Evolutionary conservation across 768 basidiomycete species (phyloP), one percentile per base, ranked within the genome.

Genomic region (Strobilomyces echinocephalus): DNA sequence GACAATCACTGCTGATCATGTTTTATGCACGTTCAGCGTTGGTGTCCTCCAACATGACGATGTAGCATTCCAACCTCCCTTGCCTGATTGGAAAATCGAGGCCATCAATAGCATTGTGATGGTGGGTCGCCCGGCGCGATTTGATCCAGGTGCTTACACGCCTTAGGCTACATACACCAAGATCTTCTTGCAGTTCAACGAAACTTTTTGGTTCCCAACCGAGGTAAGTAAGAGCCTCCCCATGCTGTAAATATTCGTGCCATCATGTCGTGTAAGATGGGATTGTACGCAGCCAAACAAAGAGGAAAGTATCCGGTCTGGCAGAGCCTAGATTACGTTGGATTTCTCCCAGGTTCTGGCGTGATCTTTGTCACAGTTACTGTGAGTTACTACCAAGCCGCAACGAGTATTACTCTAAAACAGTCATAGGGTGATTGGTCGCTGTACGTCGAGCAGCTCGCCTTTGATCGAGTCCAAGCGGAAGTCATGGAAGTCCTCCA

Each of bases 41-140:
- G 86, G 86, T 0, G 86, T 88, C 8, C 70, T 88, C 50, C 86
- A 88, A 68, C 73, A 84, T 52, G 69, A 76, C 30, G 84, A 85
- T 54, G 79, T 87, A 5, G 53, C 48, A 4, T 87, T 85, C 57
- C 61, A 75, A 39, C 85, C 85, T 2, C 21, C 68, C 9, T 63
- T 86, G 18, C 85, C 84, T 28, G 60, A 70, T 66, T 87, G 77
- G 73, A 87, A 86, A 62, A 52, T 72, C n/a, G 84, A 86, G 52
- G 84, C 84, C 5, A 79, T 86, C 35, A 76, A 80, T 31, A 78
- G 76, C 52, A 79, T 85, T 67, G 72, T 73, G 12, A 85, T 87
- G 85, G 82, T 77, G 28, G 43, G 68, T 42, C 5, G 21, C 24
- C 12, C 8, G 15, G 49, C 38, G 30, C 10, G 3, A n/a, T 39